Conservation (phyloP, 2,329 filamentous ascomycete genomes). For the Aspergillus japonicus region DNA sequence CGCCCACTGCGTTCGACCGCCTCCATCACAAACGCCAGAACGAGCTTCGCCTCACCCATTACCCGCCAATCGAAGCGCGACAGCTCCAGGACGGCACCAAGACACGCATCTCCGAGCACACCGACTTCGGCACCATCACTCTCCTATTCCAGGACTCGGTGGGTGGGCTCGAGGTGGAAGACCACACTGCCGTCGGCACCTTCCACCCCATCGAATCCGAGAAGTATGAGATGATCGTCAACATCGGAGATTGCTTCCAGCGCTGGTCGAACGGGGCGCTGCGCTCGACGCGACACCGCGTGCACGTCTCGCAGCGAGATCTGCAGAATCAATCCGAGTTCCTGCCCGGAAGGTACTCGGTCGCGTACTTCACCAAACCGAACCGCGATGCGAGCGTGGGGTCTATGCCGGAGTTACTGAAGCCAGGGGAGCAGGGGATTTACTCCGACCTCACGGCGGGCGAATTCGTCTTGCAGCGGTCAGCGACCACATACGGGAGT, state of each 20-base stretch:
- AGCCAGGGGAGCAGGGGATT: not conserved
- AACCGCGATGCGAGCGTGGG: conserved; percentile 8
- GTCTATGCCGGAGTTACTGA: conserved; percentile 5
- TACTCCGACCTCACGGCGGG: conserved; percentile 11
- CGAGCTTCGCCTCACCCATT: conserved; percentile 14
- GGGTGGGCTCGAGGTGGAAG: conserved; percentile 23
- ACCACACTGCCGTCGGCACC: conserved; percentile 15
- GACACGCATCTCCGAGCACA: conserved; percentile 13
- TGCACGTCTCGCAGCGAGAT: conserved; percentile 11
- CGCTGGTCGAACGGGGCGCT: conserved; percentile 52
- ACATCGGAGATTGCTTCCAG: conserved; percentile 55
- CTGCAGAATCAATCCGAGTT: not conserved
- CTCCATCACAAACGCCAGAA: not conserved
- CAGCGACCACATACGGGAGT: not conserved
- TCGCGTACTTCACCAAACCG: conserved; percentile 18
- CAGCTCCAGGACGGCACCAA: conserved; percentile 1
- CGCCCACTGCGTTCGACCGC: too few species aligned
- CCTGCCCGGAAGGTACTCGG: conserved; percentile 3
- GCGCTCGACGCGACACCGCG: conserved; percentile 51
- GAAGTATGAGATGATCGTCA: conserved; percentile 44
- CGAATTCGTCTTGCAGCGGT: conserved; percentile 3
- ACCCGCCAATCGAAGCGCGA: conserved; percentile 1
- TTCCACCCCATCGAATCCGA: conserved; percentile 13
- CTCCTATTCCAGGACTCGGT: conserved; percentile 15
- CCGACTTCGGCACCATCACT: conserved; percentile 16